Conservation (phyloP, 2,329 filamentous ascomycete genomes). For the Ceratocystiopsis brevicomis region DNA sequence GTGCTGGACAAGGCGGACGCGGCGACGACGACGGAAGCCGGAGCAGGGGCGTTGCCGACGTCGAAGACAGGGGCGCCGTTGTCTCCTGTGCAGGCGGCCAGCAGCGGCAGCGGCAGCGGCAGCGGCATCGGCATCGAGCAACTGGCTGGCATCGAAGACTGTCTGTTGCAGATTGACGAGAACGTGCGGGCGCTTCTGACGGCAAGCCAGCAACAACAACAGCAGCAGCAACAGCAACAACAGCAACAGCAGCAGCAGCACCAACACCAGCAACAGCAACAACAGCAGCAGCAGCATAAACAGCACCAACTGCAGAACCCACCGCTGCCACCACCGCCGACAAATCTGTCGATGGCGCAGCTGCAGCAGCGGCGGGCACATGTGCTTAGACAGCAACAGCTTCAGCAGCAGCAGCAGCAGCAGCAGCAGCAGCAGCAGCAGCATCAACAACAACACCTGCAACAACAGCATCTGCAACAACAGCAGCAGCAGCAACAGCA, state of each 20-base stretch:
- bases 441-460: no score
- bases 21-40: neutral
- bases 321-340: slow-evolving; percentile 1
- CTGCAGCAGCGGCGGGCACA: slow-evolving; percentile 7
- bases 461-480: no score
- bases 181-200: slow-evolving; percentile 20
- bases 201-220: slow-evolving; percentile 3
- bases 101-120: slow-evolving; percentile 9
- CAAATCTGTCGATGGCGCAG: slow-evolving; percentile 4
- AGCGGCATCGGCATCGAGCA: slow-evolving; percentile 9
- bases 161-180: slow-evolving; percentile 29
- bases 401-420: no score
- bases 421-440: no score
- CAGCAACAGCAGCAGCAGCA: neutral
- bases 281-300: no score
- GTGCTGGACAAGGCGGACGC: neutral
- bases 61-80: neutral
- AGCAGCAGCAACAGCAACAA: slow-evolving; percentile 7
- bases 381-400: neutral
- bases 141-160: slow-evolving; percentile 20
- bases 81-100: neutral
- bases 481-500: no score
- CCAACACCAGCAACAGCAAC: no score
- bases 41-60: neutral
- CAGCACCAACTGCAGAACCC: no score